Evolutionary conservation across 441 rosid species (phyloP).

Genomic region (Hura crepitans): DNA sequence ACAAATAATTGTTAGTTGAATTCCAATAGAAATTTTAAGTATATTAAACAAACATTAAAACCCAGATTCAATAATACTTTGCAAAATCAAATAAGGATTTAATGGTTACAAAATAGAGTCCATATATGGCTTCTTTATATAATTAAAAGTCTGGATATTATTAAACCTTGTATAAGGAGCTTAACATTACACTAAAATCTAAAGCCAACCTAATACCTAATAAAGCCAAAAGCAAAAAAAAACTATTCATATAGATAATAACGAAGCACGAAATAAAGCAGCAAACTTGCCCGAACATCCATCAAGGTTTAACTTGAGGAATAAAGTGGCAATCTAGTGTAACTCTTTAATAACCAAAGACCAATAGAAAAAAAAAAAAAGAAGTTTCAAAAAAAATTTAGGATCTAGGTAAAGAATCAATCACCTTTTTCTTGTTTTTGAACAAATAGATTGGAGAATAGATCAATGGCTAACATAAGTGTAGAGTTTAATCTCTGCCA

Average conservation of each 20-base stretch:
- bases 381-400: background rate
- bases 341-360: background rate
- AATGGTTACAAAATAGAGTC: background rate
- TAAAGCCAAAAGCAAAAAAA: background rate
- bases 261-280: background rate
- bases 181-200: no score
- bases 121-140: background rate
- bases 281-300: constrained; percentile 7
- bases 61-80: background rate
- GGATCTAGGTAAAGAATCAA: background rate
- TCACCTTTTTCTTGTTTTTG: background rate
- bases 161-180: background rate
- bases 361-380: background rate
- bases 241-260: background rate
- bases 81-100: background rate
- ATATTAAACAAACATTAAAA: background rate
- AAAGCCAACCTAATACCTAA: background rate
- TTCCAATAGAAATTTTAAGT: background rate
- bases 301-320: background rate
- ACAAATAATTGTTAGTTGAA: background rate
- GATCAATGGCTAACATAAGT: constrained; percentile 3
- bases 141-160: background rate
- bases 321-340: background rate
- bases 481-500: background rate
- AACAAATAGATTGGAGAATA: background rate